Evolutionary conservation across 768 basidiomycete genomes (phyloP).

Genomic region (Hirschioporus abietinus): DNA sequence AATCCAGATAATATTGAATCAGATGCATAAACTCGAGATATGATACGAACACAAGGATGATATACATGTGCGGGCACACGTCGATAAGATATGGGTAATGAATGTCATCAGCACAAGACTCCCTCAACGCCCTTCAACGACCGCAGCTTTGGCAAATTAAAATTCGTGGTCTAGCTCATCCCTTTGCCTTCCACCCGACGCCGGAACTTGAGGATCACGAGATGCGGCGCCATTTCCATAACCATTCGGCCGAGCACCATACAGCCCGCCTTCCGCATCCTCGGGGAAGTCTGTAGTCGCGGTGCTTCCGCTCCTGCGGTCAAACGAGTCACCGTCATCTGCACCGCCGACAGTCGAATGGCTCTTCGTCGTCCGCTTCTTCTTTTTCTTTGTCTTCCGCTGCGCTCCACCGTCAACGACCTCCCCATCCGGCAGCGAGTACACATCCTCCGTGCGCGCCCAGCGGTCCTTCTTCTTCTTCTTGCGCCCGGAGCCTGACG

Average conservation of each 20-base stretch:
- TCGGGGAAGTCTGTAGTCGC: slow-evolving; percentile 55
- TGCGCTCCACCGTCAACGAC: slow-evolving; percentile 32
- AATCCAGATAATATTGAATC: background rate
- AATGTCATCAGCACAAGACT: background rate
- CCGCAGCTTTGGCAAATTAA: slow-evolving; percentile 24
- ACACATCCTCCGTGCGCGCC: slow-evolving; percentile 84
- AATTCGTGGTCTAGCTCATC: slow-evolving; percentile 64
- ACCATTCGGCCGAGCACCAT: slow-evolving; percentile 34
- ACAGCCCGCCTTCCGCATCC: slow-evolving; percentile 65
- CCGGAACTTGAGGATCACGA: slow-evolving; percentile 18
- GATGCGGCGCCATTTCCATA: slow-evolving; percentile 16
- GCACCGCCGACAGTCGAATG: slow-evolving; percentile 32
- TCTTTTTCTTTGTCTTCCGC: slow-evolving; percentile 36
- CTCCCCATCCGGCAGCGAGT: slow-evolving; percentile 31
- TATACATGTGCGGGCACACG: no score
- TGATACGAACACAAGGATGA: no score
- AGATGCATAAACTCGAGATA: no score
- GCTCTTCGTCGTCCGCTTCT: slow-evolving; percentile 58
- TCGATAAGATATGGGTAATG: no score
- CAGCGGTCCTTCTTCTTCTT: slow-evolving; percentile 86
- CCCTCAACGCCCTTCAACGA: no score
- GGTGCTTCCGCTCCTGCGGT: slow-evolving; percentile 29
- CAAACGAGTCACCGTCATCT: slow-evolving; percentile 22
- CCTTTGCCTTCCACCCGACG: slow-evolving; percentile 22
- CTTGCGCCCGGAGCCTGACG: slow-evolving; percentile 42